Base-by-base conservation (phyloP, 2,329 filamentous ascomycete species). In the Paecilomyces formosus region DNA sequence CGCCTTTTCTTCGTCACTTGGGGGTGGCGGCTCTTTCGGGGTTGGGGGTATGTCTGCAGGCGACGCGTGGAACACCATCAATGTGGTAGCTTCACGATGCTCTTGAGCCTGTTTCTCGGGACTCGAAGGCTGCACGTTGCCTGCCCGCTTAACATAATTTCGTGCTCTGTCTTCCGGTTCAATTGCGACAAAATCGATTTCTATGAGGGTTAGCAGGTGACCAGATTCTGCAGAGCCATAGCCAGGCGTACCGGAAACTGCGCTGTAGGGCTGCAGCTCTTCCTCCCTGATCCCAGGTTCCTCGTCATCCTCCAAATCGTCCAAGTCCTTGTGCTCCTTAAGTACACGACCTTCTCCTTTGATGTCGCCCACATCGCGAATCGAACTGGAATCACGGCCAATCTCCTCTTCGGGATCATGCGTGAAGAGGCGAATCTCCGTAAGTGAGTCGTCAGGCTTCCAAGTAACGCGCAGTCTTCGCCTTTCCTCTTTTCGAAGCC, bases 341-440 rank as follows among this genome's bases (percentile, higher is more conserved):
- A 81, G 74, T 50, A 77, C 76, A 63, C 77, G 76, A 39, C 79
- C 79, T 68, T 81, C 85, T 39, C 83, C 82, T 57, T 81, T 82
- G 54, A 84, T 79, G 66, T 87, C 84, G 24, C 79, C 79, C 12
- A 81, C 80, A 67, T 86, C 83, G 53, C 82, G 80, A 63, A 81
- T 78, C 64, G 83, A 78, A 64, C 81, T 84, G 59, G 82, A 81
- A 51, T 82, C 80, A 53, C 84, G 82, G 15, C 80, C 81, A 58
- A 83, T 70, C 62, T 87, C 84, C 68, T 87, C 85, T 9, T 85
- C 82, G 0, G 83, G 84, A 63, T 86, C 83, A 67, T 86, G 84
- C 26, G 79, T 82, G 68, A 87, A 87, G 55, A 82, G 77, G 53
- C 81, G 79, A 57, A 85, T 77, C 63, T 83, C 76, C 2, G 82